Evolutionary conservation across 2,329 filamentous ascomycete genomes (phyloP).

Genomic region (Pseudonectria foliicola): DNA sequence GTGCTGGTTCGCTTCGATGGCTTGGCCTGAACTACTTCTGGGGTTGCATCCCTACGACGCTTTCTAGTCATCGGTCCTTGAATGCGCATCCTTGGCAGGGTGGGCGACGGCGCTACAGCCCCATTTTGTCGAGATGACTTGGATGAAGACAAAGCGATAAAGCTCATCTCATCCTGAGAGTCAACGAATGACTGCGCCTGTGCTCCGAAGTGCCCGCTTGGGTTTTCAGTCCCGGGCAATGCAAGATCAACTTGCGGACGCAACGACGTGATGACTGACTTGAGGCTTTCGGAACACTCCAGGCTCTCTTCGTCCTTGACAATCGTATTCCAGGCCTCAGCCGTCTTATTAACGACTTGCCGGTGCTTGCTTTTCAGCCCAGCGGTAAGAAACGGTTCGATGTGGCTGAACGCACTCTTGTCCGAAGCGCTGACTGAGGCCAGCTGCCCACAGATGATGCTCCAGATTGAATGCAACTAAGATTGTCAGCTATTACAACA

Average conservation of each 20-base stretch:
- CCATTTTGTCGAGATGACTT: constrained; percentile 22
- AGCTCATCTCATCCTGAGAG: constrained; percentile 40
- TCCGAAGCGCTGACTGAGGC: constrained; percentile 28
- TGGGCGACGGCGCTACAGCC: constrained; percentile 9
- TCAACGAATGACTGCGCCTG: constrained; percentile 38
- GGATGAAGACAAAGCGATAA: constrained; percentile 24
- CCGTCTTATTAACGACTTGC: constrained; percentile 43
- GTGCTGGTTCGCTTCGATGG: constrained; percentile 28
- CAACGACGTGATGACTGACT: constrained; percentile 53
- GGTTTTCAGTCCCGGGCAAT: constrained; percentile 36
- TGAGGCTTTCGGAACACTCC: constrained; percentile 58
- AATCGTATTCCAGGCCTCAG: constrained; percentile 59
- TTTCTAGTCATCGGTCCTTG: constrained; percentile 20
- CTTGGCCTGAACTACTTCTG: constrained; percentile 18
- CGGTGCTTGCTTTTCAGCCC: constrained; percentile 53
- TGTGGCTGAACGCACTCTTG: constrained; percentile 39
- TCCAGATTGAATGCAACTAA: constrained; percentile 45
- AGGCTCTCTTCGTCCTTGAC: constrained; percentile 55
- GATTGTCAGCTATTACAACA: constrained; percentile 18
- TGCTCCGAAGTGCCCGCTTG: constrained; percentile 31
- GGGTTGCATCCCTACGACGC: constrained; percentile 21
- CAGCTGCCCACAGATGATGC: constrained; percentile 36
- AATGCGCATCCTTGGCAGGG: constrained; percentile 11
- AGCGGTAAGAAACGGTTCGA: constrained; percentile 50
- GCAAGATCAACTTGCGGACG: constrained; percentile 43